Conservation (phyloP, 1,139 yeast genomes). For the Nakaseomyces nivariensis region DNA sequence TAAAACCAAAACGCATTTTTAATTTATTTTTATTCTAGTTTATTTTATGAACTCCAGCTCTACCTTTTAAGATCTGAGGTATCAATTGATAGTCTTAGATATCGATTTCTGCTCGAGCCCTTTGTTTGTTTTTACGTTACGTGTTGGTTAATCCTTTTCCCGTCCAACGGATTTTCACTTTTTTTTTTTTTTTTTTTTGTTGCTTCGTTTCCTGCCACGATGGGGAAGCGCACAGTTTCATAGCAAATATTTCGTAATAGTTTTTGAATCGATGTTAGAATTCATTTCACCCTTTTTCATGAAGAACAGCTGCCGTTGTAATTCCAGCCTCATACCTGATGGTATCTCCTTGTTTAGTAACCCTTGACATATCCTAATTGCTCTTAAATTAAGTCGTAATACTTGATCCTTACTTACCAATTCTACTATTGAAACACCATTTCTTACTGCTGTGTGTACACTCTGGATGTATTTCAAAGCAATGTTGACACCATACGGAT, state of each 20-base stretch:
- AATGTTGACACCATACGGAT: constrained; percentile 31
- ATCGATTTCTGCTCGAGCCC: neutral
- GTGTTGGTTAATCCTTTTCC: too few species aligned
- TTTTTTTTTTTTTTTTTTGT: too few species aligned
- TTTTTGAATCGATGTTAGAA: neutral
- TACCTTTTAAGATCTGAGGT: too few species aligned
- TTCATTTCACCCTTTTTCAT: constrained; percentile 31
- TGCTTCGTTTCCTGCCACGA: too few species aligned
- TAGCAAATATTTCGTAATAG: neutral
- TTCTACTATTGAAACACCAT: constrained; percentile 18
- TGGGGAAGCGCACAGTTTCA: neutral
- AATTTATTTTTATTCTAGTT: neutral
- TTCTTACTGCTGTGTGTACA: constrained; percentile 4
- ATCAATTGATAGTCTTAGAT: too few species aligned
- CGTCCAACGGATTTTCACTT: too few species aligned
- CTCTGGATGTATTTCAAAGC: constrained; percentile 20
- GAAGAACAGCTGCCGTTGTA: constrained; percentile 29
- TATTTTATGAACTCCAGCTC: too few species aligned
- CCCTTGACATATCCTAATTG: constrained; percentile 9
- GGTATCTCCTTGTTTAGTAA: constrained; percentile 5
- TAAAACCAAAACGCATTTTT: constrained; percentile 13
- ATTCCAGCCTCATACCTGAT: constrained; percentile 12
- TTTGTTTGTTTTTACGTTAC: neutral
- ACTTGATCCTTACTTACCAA: constrained; percentile 10
- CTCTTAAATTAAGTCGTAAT: constrained; percentile 9